Evolutionary conservation across 768 basidiomycete species (phyloP), one percentile per base, ranked within the genome.

Genomic region (Rhodotorula kratochvilovae): DNA sequence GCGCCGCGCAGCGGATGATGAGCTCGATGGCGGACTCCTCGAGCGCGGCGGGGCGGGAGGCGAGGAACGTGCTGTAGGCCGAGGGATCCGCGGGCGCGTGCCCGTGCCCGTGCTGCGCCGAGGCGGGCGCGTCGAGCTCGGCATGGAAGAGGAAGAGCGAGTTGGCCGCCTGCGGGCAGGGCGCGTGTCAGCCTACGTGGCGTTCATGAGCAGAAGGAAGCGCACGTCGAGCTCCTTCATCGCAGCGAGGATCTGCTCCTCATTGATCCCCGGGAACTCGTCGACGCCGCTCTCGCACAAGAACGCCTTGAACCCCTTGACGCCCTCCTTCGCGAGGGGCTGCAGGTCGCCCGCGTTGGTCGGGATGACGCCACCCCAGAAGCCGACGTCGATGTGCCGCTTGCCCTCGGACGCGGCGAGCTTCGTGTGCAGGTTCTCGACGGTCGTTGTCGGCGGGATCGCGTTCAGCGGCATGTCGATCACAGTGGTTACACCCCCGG

Each of bases 391-490:
- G 17, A 86, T 86, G 80, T 86, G 86, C 77, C 88, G 90, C 77
- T 92, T 88, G 5, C 86, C 87, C 60, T 80, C 76, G 5, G 95
- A 91, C 1, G 88, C 90, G 19, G 79, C 78, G 11, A 86, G 84
- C 82, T 98, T 98, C 36, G 82, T 76, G 57, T 86, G 81, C 16
- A 98, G 84, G 78, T 95, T 87, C 11, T 81, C 82, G 15, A 92
- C 85, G 0, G 91, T 93, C 3, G 92, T 94, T 1, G 96, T 97
- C 0, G 96, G 92, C 2, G 95, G 95, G 64, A 98, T 90, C 4
- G 93, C 95, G 80, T 99, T 97, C 65, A 99, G 83, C 5, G 95
- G 96, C 95, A 98, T 99, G 81, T 98, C 96, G 43, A 97, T 88
- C 31, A 98, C 83, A 12, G 92, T 91, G 15, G 94, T 97, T n/a